A percentile compares a stretch with the other conserved stretches of the same genome.
Conservation (phyloP, 176 grass and related monocot genomes). For the Aegilops bicornis region DNA sequence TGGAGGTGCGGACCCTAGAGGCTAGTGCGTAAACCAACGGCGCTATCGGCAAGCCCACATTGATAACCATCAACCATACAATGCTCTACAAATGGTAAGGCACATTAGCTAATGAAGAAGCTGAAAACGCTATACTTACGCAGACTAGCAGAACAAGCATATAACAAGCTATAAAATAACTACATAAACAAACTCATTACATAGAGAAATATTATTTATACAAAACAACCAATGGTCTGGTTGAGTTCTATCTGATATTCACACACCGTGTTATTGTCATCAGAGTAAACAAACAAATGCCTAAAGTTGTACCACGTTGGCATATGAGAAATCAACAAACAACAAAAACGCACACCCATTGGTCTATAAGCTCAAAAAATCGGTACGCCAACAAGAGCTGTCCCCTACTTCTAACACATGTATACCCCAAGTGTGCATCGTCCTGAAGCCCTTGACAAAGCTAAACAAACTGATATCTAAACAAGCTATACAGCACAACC, state of each 20-base stretch:
- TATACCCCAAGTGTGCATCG: neutral
- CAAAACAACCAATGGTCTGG: neutral
- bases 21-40: neutral
- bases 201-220: neutral
- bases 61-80: constrained; percentile 11
- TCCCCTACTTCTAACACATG: neutral
- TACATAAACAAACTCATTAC: neutral
- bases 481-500: neutral
- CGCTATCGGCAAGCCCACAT: neutral
- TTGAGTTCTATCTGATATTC: neutral
- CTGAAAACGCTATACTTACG: neutral
- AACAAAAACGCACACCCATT: neutral
- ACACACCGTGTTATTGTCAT: neutral
- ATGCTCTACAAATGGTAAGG: neutral
- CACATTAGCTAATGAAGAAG: neutral
- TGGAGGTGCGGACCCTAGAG: neutral
- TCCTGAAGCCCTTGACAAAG: neutral
- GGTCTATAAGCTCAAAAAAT: neutral
- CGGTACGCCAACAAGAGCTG: neutral
- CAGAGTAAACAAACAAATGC: neutral
- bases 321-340: constrained; percentile 4
- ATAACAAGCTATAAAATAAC: neutral
- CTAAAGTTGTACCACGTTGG: neutral
- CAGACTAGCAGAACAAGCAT: neutral
- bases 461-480: constrained; percentile 18